Evolutionary conservation across 2,329 filamentous ascomycete genomes (phyloP), one percentile per base, ranked within the genome.

Genomic region (Fusarium sp.): DNA sequence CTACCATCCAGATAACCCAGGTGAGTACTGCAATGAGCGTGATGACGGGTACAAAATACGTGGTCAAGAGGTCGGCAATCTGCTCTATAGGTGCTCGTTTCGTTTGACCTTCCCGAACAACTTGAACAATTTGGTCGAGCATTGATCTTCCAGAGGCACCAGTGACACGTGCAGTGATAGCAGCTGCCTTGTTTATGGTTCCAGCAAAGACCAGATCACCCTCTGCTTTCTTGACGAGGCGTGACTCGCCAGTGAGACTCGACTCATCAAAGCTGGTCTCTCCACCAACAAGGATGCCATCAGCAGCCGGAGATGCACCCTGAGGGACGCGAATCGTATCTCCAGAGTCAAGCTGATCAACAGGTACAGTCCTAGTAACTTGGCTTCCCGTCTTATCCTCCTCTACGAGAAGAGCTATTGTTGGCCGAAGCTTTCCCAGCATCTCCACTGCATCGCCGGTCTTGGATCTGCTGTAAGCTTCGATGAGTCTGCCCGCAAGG

Each of bases 391-490:
- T 64, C 4, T 75, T 76, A 43, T 78, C 76, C 40, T 83, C 75
- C 56, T 86, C 84, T 5, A 96, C 81, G 13, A 97, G 82, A 5
- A 92, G 81, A 3, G 94, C 94, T 52, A 92, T 91, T 0, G 87
- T 89, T 0, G 94, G 94, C 17, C 92, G 86, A 32, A 97, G 84
- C 65, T 91, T 93, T 3, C 90, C 90, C 6, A 97, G 82, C 63
- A 91, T 89, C 33, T 92, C 89, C 3, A 97, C 91, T 1, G 94
- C 94, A 76, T 96, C 92, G 2, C 94, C 94, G 0, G 94, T 93
- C 74, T 91, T 95, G 1, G 93, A 91, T 79, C 97, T 97, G 83
- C 92, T 97, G 81, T 96, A 96, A 1, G 92, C 90, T 81, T 97
- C 95, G 14, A 94, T 88, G 47, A 91, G 85, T n/a, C 91, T 84